Base-by-base conservation (phyloP, 768 basidiomycete genomes). In the Inosperma sp. region DNA sequence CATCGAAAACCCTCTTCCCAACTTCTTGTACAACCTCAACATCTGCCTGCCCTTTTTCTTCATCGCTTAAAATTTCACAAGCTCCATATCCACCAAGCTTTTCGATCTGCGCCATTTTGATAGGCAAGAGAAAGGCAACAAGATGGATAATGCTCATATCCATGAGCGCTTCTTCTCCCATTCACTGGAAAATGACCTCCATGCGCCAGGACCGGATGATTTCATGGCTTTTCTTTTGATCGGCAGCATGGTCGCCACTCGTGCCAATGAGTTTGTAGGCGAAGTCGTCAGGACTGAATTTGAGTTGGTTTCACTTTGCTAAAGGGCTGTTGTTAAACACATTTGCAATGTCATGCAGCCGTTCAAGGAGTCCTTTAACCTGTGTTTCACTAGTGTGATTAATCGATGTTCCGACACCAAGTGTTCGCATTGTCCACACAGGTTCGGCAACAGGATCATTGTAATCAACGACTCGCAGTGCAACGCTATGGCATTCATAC, bases 1-100 rank as follows among this genome's bases (percentile, higher is more conserved):
- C 41, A 16, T 49, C 53, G 23, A 55, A 60, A 3, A 41, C 53
- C 5, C 57, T 52, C 21, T 48, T 10, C 2, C 64, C 65, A 41
- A 63, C 19, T 1, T 48, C 45, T 0, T 22, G 12, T 14, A 56
- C 30, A 14, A 60, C 36, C 13, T 29, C 26, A 1, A 40, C 31
- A 35, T 55, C 43, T 5, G 30, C 23, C 29, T 34, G 14, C 9
- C 37, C 43, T 48, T 56, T 31, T 44, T 62, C 58, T 4, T 46
- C 45, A 17, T 42, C 55, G 19, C 52, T 37, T 19, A 57, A 26
- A 4, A 3, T 12, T 25, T 59, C 39, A 58, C 62, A 62, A 30
- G 34, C 53, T 8, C 51, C 54, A 2, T 29, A 21, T 5, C 61
- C 63, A 13, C 63, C 56, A 5, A 34, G 35, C 3, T 26, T 36